These are phyloP conservation scores for Cryphonectria carpinicola DNA, from an alignment of 2,329 filamentous ascomycete species.

Conservation along the genomic window DNA sequence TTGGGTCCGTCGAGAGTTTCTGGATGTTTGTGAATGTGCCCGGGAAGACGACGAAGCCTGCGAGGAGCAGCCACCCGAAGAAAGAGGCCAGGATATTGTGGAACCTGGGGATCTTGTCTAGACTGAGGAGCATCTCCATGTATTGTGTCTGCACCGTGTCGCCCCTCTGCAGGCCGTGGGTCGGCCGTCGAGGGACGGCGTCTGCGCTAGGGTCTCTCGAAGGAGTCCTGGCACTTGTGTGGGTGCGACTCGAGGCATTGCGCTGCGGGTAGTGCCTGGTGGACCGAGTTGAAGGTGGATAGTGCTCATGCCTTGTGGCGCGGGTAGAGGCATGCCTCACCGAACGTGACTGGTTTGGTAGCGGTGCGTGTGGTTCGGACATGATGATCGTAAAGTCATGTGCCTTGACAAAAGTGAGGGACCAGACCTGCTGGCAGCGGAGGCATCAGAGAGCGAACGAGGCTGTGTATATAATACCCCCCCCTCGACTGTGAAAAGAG, in stretches of 20 bases:
- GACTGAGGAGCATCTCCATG: slow-evolving; percentile 50
- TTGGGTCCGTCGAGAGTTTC: slow-evolving; percentile 14
- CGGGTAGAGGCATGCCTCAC: slow-evolving; percentile 1
- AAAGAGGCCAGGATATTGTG: slow-evolving; percentile 49
- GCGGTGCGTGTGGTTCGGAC: slow-evolving; percentile 2
- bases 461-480: neutral
- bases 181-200: slow-evolving; percentile 10
- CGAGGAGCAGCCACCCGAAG: slow-evolving; percentile 54
- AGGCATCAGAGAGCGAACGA: neutral
- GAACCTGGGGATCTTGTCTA: slow-evolving; percentile 48
- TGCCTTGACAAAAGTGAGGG: neutral
- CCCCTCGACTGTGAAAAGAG: neutral
- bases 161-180: slow-evolving; percentile 14
- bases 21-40: slow-evolving; percentile 51
- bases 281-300: neutral
- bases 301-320: neutral
- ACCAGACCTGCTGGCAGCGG: no score
- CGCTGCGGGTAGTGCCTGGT: neutral
- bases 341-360: neutral
- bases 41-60: slow-evolving; percentile 57
- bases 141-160: slow-evolving; percentile 42
- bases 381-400: neutral
- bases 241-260: slow-evolving; percentile 3
- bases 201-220: neutral
- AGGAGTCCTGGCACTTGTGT: slow-evolving; percentile 19